A percentile compares a stretch with the other conserved stretches of the same genome.
Evolutionary conservation across 2,329 filamentous ascomycete genomes (phyloP).

Genomic region (Magnaporthales sp.): DNA sequence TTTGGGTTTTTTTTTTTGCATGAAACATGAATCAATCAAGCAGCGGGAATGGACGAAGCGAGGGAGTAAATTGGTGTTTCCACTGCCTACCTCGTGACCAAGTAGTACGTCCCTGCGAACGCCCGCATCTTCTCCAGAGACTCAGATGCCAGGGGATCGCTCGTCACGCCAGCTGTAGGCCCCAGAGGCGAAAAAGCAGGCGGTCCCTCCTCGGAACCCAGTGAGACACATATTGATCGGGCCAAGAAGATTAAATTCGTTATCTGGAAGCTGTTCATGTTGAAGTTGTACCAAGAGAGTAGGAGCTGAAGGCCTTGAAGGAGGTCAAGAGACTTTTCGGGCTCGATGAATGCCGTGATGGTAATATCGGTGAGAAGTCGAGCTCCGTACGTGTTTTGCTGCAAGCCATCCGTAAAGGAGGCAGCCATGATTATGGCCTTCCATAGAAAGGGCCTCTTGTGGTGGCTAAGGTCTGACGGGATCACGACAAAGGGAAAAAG

Average conservation of each 20-base stretch:
- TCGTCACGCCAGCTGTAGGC: neutral
- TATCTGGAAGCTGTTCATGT: conserved; percentile 38
- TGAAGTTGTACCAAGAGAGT: conserved; percentile 39
- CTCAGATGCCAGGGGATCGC: conserved; percentile 3
- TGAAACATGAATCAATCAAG: no score
- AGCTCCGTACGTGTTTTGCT: conserved; percentile 34
- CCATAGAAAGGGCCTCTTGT: conserved; percentile 35
- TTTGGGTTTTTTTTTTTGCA: no score
- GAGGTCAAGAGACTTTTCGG: conserved; percentile 35
- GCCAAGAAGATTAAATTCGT: conserved; percentile 40
- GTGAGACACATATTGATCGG: conserved; percentile 33
- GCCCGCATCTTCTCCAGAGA: conserved; percentile 32
- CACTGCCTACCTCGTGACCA: conserved; percentile 25
- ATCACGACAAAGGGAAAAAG: conserved; percentile 38
- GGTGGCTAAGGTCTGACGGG: conserved; percentile 23
- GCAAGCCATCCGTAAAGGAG: conserved; percentile 30
- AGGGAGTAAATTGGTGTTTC: neutral
- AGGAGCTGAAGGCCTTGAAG: conserved; percentile 37
- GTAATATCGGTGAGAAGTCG: conserved; percentile 34
- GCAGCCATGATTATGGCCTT: conserved; percentile 38
- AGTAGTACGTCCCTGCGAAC: conserved; percentile 39
- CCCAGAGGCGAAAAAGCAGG: neutral
- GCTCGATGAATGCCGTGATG: conserved; percentile 23
- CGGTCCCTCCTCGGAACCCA: conserved; percentile 27
- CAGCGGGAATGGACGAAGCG: no score